Evolutionary conservation across 768 basidiomycete species (phyloP), one percentile per base, ranked within the genome.

Genomic region (Agaricus blazei): DNA sequence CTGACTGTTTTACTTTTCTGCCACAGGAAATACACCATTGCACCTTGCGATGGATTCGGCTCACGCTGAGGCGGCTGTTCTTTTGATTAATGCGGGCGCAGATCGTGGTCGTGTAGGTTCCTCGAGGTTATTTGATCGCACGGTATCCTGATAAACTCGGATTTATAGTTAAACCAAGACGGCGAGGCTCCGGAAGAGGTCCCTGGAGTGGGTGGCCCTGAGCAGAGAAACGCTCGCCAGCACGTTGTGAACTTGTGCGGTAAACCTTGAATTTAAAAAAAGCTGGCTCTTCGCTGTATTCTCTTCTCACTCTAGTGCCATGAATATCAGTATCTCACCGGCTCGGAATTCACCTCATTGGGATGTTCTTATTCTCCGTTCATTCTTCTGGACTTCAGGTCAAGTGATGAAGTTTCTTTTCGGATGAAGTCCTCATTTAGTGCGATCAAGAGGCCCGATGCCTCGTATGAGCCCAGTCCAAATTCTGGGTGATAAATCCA

Each of bases 31-130:
- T 65, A 98, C 97, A 1, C 93, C 97, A 2, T 74, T 99, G 37
- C 97, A 99, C 76, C 82, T 99, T 31, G 95, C 96, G 15, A 89
- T 99, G 87, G 96, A 99, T 64, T 93, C 90, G 52, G 96, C 87
- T 15, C 90, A 98, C 65, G 96, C 91, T 12, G 87, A 93, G 66
- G 89, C 85, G 14, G 96, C 96, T 9, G 89, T 93, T 2, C 68
- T 89, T 48, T 78, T 99, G 49, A 96, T 99, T 57, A 92, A 96
- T 67, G 95, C 93, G 45, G 96, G 96, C 19, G 95, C 95, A 7
- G 96, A 98, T 76, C 85, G 96, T 29, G 81, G 81, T 60, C 79
- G 91, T 62, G 94, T 95, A 70, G 60, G 90, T 76, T 36, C 58
- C 51, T 34, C 52, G 51, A 62, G 54, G 52, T 56, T 57, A 37